Evolutionary conservation across 1,284 basidiomycete species (phyloP).

Genomic region (Hymenochaete sp.): DNA sequence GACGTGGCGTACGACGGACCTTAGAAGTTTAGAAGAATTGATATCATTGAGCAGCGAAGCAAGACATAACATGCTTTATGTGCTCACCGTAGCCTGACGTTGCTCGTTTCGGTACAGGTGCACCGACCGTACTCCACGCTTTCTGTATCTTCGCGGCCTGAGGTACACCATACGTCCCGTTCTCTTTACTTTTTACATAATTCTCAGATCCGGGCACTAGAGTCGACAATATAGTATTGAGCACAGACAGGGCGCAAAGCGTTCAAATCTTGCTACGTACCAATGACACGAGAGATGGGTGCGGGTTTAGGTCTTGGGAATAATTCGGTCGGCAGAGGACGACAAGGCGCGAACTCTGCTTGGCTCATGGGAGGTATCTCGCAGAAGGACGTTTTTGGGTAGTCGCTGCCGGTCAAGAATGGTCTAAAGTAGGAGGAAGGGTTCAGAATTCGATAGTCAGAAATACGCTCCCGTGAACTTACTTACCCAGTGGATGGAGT

Average conservation of each 20-base stretch:
- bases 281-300: conserved; percentile 2
- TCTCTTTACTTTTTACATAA: conserved; percentile 7
- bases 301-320: conserved; percentile 17
- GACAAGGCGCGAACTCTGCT: conserved; percentile 47
- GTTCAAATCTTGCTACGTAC: conserved; percentile 1
- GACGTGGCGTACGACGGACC: no score
- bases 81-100: no score
- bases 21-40: background rate
- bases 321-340: conserved; percentile 38
- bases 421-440: conserved; percentile 25
- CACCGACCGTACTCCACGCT: no score
- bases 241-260: background rate
- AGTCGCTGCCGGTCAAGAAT: conserved; percentile 37
- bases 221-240: background rate
- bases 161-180: no score
- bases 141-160: no score
- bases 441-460: no score
- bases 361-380: conserved; percentile 42
- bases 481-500: conserved; percentile 31
- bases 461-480: no score
- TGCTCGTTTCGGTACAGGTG: no score
- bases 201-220: conserved; percentile 14
- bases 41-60: background rate
- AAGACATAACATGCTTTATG: no score
- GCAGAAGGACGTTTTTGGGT: conserved; percentile 49